These are phyloP conservation scores for Coemansia pectinata DNA, from an alignment of 192 early-diverging fungal genomes.

Conservation along the genomic window DNA sequence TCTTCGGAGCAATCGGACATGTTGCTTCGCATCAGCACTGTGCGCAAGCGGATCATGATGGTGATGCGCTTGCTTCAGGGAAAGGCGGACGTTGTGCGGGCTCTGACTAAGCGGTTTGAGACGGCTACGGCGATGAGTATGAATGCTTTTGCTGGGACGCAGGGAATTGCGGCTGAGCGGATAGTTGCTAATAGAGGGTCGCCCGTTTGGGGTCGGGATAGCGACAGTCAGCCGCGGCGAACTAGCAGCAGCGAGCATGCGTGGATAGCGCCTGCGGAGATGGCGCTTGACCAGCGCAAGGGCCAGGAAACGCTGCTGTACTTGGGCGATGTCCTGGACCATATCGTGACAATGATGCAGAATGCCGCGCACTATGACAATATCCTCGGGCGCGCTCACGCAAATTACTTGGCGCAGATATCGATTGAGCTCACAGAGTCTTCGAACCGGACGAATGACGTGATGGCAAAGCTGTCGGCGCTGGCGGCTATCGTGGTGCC, in stretches of 20 bases:
- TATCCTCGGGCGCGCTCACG: constrained; percentile 68
- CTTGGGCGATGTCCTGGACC: constrained; percentile 80
- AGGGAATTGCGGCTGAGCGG: neutral
- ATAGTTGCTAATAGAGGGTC: neutral
- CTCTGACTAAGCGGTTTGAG: constrained; percentile 67
- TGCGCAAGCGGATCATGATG: constrained; percentile 67
- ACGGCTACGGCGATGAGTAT: constrained; percentile 50
- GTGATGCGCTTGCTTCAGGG: constrained; percentile 67
- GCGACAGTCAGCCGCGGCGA: constrained; percentile 11
- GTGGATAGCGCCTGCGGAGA: constrained; percentile 14
- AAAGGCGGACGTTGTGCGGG: constrained; percentile 74
- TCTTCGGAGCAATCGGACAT: constrained; percentile 85
- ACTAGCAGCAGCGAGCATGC: constrained; percentile 12
- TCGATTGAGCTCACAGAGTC: constrained; percentile 74
- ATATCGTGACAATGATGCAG: constrained; percentile 77
- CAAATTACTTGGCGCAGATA: constrained; percentile 75
- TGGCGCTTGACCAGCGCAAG: constrained; percentile 48
- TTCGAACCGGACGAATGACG: constrained; percentile 83
- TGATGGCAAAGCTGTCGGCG: constrained; percentile 85
- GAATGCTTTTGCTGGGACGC: constrained; percentile 20
- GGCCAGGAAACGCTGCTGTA: constrained; percentile 69
- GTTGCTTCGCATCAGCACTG: constrained; percentile 72
- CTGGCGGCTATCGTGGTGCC: constrained; percentile 89
- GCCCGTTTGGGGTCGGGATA: constrained; percentile 16
- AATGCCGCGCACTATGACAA: constrained; percentile 76